These are phyloP conservation scores for Eucalyptus sp. DNA, from an alignment of 345 rosid genomes.

Conservation along the genomic window DNA sequence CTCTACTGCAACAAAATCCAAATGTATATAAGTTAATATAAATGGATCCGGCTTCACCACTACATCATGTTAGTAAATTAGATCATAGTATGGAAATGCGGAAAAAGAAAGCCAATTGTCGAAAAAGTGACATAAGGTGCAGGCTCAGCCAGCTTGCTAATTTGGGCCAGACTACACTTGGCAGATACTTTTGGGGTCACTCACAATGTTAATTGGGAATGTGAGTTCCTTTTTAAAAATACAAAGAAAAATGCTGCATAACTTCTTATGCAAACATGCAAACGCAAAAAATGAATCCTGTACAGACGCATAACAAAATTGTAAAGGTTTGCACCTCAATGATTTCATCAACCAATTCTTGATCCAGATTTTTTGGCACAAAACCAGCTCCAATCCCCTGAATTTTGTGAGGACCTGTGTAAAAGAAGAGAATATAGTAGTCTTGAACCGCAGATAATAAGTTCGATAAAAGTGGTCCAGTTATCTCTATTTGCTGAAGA, in stretches of 20 bases:
- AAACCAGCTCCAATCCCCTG: slow-evolving; percentile 99
- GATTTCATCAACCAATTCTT: slow-evolving; percentile 69
- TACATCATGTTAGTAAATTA: not conserved
- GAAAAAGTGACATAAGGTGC: not conserved
- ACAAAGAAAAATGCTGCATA: not conserved
- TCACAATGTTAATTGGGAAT: not conserved
- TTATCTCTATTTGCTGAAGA: not conserved
- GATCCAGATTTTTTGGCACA: slow-evolving; percentile 78
- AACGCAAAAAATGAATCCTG: not conserved
- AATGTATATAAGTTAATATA: not conserved
- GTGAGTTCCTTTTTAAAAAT: not conserved
- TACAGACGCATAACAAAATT: not conserved
- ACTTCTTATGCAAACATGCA: not conserved
- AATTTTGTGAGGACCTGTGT: slow-evolving; percentile 93
- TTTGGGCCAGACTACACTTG: not conserved
- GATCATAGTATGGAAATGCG: not conserved
- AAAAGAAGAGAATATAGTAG: not conserved
- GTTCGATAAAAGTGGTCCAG: not conserved
- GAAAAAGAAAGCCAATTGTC: not conserved
- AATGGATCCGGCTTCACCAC: not conserved
- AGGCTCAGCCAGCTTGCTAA: not conserved
- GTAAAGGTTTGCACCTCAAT: slow-evolving; percentile 31
- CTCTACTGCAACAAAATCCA: not conserved
- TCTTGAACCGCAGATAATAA: not conserved
- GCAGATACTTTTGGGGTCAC: not conserved